Base-by-base conservation (phyloP, 345 rosid genomes). In the Linum tenue region DNA sequence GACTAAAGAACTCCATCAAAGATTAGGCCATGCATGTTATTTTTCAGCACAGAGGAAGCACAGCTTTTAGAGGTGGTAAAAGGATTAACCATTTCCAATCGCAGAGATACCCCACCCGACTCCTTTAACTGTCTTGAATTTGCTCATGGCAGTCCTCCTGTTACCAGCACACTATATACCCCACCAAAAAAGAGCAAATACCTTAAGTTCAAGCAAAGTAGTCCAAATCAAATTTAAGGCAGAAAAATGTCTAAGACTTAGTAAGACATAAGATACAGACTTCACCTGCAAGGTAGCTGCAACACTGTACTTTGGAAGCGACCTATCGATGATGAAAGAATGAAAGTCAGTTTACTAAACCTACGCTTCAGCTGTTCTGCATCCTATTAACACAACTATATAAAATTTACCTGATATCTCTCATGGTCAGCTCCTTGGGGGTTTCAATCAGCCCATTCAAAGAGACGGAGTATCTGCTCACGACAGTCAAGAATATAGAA, bases 71-170 rank as follows among this genome's bases (percentile, higher is more conserved):
- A 22, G 31, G 31, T 22, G 15, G 16, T 15, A 60, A 36, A 6
- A 70, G 41, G 73, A 69, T 80, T 37, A 70, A 94, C 99, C 99
- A 67, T 88, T 94, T 66, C 97, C 99, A 50, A 94, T 61, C 7
- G 99, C 97, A 81, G 96, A 81, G 72, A 89, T 76, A 64, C 82
- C 96, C 99, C 97, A 94, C 71, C 99, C 99, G 76, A 94, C 97
- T 4, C 97, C 99, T 77, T 73, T 88, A 43, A 94, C 99, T 55
- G 73, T 81, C 72, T 68, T 81, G 69, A 79, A 74, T 62, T 88
- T 79, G 82, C 97, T 94, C 99, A 94, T 94, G 66, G 99, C 95
- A 43, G 97, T 94, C 74, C 99, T 86, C 76, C 99, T 80, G 77
- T 94, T 94, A 67, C 97, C 99, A 17, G 99, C 99, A 80, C 99